phyloP scores from a whole-genome alignment of 306 rosid species.

The Alnus rubra region DNA sequence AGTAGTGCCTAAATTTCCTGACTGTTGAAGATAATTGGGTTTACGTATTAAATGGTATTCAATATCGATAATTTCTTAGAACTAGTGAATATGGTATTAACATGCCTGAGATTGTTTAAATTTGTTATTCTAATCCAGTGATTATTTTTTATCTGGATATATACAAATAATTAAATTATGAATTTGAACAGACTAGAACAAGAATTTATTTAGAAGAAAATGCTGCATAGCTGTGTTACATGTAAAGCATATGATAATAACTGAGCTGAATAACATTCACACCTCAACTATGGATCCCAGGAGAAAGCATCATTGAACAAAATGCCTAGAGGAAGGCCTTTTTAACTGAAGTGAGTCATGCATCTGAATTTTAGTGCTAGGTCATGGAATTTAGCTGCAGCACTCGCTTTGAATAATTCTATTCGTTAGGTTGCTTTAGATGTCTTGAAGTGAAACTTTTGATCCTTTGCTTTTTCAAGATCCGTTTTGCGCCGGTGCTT shows the following conservation, averaged over 20 bases:
- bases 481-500: neutral
- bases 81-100: neutral
- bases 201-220: no score
- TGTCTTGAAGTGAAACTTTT: neutral
- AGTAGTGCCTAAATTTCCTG: neutral
- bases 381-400: neutral
- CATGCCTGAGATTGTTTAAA: neutral
- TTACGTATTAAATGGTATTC: no score
- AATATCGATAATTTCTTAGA: neutral
- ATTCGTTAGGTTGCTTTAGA: no score
- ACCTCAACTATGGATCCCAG: no score
- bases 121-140: neutral
- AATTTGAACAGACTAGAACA: no score
- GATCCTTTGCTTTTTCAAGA: neutral
- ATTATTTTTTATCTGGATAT: no score
- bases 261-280: no score
- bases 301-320: no score
- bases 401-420: neutral
- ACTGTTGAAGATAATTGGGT: neutral
- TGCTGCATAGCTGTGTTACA: no score
- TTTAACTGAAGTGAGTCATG: neutral
- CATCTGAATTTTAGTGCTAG: neutral
- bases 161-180: no score
- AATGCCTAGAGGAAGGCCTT: neutral
- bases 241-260: no score